Conservation (phyloP, 345 rosid species). For the Dipteronia dyeriana region DNA sequence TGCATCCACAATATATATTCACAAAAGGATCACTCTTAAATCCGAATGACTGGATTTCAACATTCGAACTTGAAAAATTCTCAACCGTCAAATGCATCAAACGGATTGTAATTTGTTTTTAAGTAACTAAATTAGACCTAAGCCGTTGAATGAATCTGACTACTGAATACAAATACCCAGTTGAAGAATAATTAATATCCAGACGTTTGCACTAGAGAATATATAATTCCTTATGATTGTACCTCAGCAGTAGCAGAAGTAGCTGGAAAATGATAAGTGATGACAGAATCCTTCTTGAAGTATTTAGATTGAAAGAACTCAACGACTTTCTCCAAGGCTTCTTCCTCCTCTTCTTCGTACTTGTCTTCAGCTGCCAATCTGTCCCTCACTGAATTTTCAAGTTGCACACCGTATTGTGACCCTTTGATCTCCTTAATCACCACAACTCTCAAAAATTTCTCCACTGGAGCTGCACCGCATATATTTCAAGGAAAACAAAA, state of each 20-base stretch:
- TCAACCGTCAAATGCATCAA: not conserved
- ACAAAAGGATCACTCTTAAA: not conserved
- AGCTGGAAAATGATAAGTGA: slow-evolving; percentile 74
- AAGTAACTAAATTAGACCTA: not conserved
- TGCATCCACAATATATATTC: slow-evolving; percentile 20
- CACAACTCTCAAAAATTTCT: slow-evolving; percentile 73
- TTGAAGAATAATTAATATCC: too few relatives aligned
- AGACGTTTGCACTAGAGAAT: too few relatives aligned
- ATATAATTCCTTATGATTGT: not conserved
- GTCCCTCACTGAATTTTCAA: slow-evolving; percentile 83
- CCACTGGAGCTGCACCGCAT: slow-evolving; percentile 55
- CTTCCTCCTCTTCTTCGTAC: slow-evolving; percentile 94
- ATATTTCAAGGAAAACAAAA: not conserved
- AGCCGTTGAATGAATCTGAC: too few relatives aligned
- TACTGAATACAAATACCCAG: too few relatives aligned
- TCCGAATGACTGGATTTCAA: too few relatives aligned
- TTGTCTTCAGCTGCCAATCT: slow-evolving; percentile 77
- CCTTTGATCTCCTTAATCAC: slow-evolving; percentile 95
- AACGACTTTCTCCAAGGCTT: slow-evolving; percentile 70
- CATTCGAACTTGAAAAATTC: too few relatives aligned
- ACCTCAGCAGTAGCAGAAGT: slow-evolving; percentile 59
- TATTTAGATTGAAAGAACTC: slow-evolving; percentile 88
- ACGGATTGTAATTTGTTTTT: too few relatives aligned
- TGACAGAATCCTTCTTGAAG: slow-evolving; percentile 64
- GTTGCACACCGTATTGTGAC: slow-evolving; percentile 86